Conservation (phyloP, 148 eudicot genomes). For the Heliamphora exappendiculata region DNA sequence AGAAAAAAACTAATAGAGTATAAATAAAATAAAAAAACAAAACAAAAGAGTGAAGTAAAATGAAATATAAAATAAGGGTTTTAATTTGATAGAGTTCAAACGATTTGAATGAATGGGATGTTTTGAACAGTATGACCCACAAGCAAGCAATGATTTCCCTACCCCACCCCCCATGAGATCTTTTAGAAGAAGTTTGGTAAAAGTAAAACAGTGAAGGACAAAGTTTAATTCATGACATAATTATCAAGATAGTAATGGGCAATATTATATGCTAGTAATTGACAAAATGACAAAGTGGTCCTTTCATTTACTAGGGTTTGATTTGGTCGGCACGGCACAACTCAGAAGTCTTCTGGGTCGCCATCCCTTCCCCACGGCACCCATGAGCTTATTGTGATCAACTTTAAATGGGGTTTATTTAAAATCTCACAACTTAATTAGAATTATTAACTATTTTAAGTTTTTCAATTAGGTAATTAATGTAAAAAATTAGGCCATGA, state of each 20-base stretch:
- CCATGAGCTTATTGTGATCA: too few relatives aligned
- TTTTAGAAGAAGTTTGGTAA: neutral
- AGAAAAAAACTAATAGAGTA: too few relatives aligned
- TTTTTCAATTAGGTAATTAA: too few relatives aligned
- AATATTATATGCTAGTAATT: constrained; percentile 20
- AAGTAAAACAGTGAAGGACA: neutral
- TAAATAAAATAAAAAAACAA: too few relatives aligned
- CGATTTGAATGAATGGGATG: neutral
- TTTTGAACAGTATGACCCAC: neutral
- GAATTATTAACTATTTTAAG: too few relatives aligned
- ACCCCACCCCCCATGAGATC: neutral
- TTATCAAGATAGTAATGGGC: neutral
- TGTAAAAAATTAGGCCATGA: too few relatives aligned
- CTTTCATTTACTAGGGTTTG: neutral
- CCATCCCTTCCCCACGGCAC: too few relatives aligned
- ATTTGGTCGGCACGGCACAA: constrained; percentile 11
- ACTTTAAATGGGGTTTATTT: too few relatives aligned
- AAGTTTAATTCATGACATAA: neutral
- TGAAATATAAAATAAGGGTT: neutral
- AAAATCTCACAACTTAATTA: too few relatives aligned
- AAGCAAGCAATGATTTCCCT: neutral
- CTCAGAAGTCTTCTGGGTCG: neutral
- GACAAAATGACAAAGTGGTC: constrained; percentile 19
- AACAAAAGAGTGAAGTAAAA: neutral
- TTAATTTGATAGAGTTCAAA: neutral